Conservation (phyloP, 352 stramenopile species). For the Aphanomyces invadans region DNA sequence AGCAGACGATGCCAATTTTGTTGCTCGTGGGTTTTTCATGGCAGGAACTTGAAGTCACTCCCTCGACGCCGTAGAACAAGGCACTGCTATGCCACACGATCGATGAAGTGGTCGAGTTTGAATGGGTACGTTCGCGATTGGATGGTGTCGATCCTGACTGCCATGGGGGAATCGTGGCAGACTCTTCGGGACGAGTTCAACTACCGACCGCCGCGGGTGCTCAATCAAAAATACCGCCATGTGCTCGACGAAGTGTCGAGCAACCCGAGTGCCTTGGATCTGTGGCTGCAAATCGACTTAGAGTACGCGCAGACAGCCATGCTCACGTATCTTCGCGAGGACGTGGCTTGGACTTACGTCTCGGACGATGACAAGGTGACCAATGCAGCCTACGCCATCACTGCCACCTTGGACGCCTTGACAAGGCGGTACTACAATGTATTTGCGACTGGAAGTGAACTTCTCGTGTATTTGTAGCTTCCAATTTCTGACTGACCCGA, state of each 20-base stretch:
- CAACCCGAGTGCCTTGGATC: constrained; percentile 4
- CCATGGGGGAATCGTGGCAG: too few relatives aligned
- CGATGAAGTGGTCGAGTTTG: constrained; percentile 24
- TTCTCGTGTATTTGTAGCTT: constrained; percentile 6
- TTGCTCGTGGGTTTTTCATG: too few relatives aligned
- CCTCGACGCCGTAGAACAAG: constrained; percentile 24
- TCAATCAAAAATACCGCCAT: not conserved
- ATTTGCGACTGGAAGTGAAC: not conserved
- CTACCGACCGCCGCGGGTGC: not conserved
- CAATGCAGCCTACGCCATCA: constrained; percentile 15
- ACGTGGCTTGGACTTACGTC: not conserved
- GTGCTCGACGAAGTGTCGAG: not conserved
- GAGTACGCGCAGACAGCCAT: constrained; percentile 17
- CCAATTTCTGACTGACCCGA: constrained; percentile 14
- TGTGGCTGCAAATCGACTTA: constrained; percentile 16
- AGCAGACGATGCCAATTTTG: not conserved
- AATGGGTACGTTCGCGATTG: constrained; percentile 3
- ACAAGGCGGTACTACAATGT: constrained; percentile 4
- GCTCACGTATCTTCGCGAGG: not conserved
- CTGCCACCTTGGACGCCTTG: constrained; percentile 3
- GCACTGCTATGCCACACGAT: constrained; percentile 13
- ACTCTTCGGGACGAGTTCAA: constrained; percentile 5
- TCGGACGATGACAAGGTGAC: constrained; percentile 14
- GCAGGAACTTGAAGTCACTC: too few relatives aligned
- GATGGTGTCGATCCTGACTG: too few relatives aligned